Percentiles rank a stretch among this genome's conserved stretches.
Conservation (phyloP, 1,284 basidiomycete genomes). For the Fomes fomentarius region DNA sequence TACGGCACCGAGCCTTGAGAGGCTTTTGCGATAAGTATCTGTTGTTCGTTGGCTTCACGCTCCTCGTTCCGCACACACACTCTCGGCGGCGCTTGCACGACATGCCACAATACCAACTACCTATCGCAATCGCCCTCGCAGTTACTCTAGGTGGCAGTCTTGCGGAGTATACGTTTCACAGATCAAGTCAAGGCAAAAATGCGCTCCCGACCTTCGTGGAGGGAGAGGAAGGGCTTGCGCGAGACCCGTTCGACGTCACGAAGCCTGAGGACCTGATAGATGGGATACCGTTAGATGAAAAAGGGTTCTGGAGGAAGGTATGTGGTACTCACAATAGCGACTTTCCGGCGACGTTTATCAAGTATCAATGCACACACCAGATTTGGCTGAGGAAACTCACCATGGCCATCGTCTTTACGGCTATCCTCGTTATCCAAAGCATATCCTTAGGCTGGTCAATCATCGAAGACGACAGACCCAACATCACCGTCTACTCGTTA, state of each 20-base stretch:
- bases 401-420: slow-evolving; percentile 46
- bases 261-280: slow-evolving; percentile 72
- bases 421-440: slow-evolving; percentile 53
- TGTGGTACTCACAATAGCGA: slow-evolving; percentile 37
- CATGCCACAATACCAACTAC: slow-evolving; percentile 64
- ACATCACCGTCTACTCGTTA: slow-evolving; percentile 47
- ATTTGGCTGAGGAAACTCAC: slow-evolving; percentile 59
- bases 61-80: too few relatives aligned
- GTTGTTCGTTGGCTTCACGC: too few relatives aligned
- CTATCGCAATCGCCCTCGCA: slow-evolving; percentile 53
- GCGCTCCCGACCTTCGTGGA: slow-evolving; percentile 52
- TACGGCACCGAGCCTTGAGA: too few relatives aligned
- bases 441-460: slow-evolving; percentile 57
- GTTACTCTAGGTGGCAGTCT: slow-evolving; percentile 49
- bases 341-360: too few relatives aligned
- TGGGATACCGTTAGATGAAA: slow-evolving; percentile 75
- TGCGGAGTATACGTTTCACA: slow-evolving; percentile 41
- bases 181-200: slow-evolving; percentile 54
- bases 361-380: too few relatives aligned
- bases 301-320: slow-evolving; percentile 73
- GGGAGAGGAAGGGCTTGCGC: slow-evolving; percentile 37
- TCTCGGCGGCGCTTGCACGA: too few relatives aligned
- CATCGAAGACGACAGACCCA: slow-evolving; percentile 37
- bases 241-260: slow-evolving; percentile 81
- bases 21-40: too few relatives aligned